phyloP scores from a whole-genome alignment of 2,329 filamentous ascomycete genomes.

The Diaporthe nobilis region DNA sequence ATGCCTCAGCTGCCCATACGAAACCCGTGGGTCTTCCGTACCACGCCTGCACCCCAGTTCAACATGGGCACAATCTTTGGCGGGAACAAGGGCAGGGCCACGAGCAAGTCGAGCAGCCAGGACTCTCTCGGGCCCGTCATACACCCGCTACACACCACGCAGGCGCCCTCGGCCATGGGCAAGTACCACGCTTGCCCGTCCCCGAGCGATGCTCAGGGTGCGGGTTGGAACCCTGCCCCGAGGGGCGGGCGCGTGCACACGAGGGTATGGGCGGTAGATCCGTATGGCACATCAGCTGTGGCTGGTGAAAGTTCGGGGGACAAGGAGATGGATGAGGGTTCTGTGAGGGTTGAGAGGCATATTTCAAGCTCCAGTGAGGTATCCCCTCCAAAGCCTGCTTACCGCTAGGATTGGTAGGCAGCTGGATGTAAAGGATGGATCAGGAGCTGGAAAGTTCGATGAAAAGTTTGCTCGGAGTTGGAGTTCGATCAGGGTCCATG shows the following conservation, averaged over 20 bases:
- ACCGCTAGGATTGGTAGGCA: neutral
- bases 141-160: slow-evolving; percentile 6
- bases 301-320: neutral
- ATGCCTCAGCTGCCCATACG: slow-evolving; percentile 21
- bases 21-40: slow-evolving; percentile 43
- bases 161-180: neutral
- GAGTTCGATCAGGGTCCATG: neutral
- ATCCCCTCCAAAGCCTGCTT: neutral
- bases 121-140: neutral
- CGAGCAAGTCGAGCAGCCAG: neutral
- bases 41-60: slow-evolving; percentile 22
- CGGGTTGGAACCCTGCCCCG: neutral
- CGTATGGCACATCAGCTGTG: neutral
- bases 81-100: neutral
- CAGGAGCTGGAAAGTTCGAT: neutral
- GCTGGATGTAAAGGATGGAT: no score
- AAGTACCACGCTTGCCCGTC: neutral
- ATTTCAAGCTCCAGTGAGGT: slow-evolving; percentile 22
- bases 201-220: neutral
- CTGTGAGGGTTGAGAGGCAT: slow-evolving; percentile 29
- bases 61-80: neutral
- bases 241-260: slow-evolving; percentile 9
- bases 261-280: neutral
- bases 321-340: neutral
- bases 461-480: neutral